Percentiles rank a stretch among this genome's conserved stretches.
These are phyloP conservation scores for Crithidia fasciculata DNA, from an alignment of 208 protist genomes.

Conservation along the genomic window DNA sequence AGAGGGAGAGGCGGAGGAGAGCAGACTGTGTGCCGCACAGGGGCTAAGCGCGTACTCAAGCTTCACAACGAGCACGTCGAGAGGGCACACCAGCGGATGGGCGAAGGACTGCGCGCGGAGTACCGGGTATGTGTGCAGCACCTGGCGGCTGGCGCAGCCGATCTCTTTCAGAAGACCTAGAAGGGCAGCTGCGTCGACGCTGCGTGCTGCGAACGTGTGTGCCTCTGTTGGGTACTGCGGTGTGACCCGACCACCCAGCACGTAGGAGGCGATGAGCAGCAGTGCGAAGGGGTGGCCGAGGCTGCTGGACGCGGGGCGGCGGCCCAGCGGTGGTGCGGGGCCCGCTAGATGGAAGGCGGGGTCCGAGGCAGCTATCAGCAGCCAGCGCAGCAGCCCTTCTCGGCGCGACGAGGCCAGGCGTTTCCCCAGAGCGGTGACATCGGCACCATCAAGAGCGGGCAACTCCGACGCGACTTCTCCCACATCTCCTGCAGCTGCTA, in stretches of 20 bases:
- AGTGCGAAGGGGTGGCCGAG: constrained; percentile 24
- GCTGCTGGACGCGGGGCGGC: background rate
- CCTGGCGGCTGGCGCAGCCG: constrained; percentile 15
- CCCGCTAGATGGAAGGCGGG: background rate
- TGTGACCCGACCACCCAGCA: constrained; percentile 20
- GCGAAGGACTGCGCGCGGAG: constrained; percentile 10
- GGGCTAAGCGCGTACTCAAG: constrained; percentile 26
- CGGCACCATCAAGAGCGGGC: no score
- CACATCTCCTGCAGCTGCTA: background rate
- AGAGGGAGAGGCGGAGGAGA: background rate
- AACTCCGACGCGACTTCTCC: background rate
- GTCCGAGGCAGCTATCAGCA: constrained; percentile 11
- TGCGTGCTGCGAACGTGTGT: no score
- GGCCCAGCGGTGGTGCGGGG: no score
- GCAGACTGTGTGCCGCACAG: constrained; percentile 19
- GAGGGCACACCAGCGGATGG: constrained; percentile 11
- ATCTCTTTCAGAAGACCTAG: constrained; percentile 12
- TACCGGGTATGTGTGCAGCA: constrained; percentile 35
- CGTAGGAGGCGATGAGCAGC: constrained; percentile 19
- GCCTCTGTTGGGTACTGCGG: constrained; percentile 10
- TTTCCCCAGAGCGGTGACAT: no score
- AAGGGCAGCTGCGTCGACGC: background rate
- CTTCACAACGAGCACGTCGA: constrained; percentile 21
- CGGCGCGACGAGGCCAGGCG: constrained; percentile 12
- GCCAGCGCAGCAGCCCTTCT: constrained; percentile 32